Base-by-base conservation (phyloP, 495 filamentous ascomycete species). In the Lasiosphaeria miniovina region DNA sequence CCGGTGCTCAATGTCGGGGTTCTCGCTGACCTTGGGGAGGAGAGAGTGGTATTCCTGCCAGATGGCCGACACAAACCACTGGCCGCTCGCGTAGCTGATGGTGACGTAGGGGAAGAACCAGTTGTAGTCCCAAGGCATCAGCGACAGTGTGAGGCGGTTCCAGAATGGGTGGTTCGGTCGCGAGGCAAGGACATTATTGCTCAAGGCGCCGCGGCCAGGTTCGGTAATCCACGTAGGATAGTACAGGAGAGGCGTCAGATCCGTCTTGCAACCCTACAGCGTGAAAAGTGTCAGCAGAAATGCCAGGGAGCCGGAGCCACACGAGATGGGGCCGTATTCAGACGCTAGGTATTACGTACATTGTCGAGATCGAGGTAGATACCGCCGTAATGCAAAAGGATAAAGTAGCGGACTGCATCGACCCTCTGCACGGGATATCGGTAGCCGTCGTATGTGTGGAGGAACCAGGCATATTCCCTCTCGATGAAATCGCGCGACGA, bases 321-420 rank as follows among this genome's bases (percentile, higher is more conserved):
- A 54, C 17, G 50, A 59, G 24, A 55, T n/a, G 11, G 31, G 15
- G 36, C 32, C 36, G 36, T 45, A 24, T 24, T 24, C 45, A 3
- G 14, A 41, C 7, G 38, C 38, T 3, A n/a, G 15, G 8, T 11
- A 11, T 10, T 31, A 80, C 86, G 45, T 66, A 90, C 89, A 77
- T 95, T 90, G 70, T 96, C 91, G 15, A 96, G 77, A 67, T 96
- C 91, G 61, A 96, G 87, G 69, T 96, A 96, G 51, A 92, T 88
- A 33, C 91, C 91, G 53, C 91, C 91, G 67, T 85, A 95, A 67
- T 89, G 85, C 24, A 84, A 81, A 36, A 96, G 77, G n/a, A 94
- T 78, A 66, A 96, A 96, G 72, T 96, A 96, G 24, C 91, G 84
- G 53, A 95, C 92, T 3, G 90, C 82, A 68, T 96, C 91, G 41